Conservation (phyloP, 192 early-diverging fungal species). For the Entophlyctis luteolus region DNA sequence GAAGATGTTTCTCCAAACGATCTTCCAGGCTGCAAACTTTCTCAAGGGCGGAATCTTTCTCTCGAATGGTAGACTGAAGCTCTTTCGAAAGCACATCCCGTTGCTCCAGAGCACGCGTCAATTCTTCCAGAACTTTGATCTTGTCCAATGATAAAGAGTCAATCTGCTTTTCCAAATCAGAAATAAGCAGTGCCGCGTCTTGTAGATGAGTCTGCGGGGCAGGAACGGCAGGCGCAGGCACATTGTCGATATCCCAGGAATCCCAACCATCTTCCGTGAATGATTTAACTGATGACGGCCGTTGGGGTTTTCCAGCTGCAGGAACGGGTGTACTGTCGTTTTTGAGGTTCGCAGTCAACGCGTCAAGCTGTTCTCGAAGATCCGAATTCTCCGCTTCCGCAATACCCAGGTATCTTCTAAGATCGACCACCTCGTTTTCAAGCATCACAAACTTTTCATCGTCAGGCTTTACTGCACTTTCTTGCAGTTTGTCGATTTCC, state of each 20-base stretch:
- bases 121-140: conserved; percentile 10
- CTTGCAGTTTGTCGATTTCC: conserved; percentile 10
- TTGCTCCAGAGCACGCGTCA: conserved; percentile 9
- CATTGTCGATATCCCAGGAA: conserved; percentile 12
- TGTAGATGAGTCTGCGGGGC: not conserved
- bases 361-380: conserved; percentile 10
- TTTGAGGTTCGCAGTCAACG: not conserved
- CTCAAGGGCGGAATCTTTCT: no score
- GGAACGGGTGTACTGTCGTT: not conserved
- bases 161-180: conserved; percentile 1
- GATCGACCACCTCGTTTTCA: conserved; percentile 4
- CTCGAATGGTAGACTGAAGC: not conserved
- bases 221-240: not conserved
- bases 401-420: conserved; percentile 12
- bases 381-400: conserved; percentile 17
- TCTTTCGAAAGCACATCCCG: not conserved
- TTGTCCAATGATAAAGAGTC: not conserved
- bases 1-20: not conserved
- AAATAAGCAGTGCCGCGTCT: not conserved
- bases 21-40: no score
- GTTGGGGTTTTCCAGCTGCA: not conserved
- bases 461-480: not conserved
- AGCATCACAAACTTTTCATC: not conserved
- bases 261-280: conserved; percentile 18
- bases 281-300: not conserved